Percentiles rank a stretch among this genome's conserved stretches.
Conservation (phyloP, 2,329 filamentous ascomycete genomes). For the Cladosporium sp. region DNA sequence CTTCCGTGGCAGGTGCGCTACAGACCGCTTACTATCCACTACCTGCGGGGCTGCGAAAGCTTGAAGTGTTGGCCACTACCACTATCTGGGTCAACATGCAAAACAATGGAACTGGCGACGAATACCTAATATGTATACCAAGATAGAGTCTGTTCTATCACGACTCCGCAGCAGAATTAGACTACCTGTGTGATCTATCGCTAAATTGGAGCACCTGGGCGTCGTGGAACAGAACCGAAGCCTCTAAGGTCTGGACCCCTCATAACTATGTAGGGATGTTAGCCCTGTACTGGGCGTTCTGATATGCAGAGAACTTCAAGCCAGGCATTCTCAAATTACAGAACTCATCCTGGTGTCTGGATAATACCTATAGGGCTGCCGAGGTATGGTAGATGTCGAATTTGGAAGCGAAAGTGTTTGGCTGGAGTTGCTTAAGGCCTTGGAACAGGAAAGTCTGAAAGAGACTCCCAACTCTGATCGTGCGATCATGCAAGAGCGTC, state of each 20-base stretch:
- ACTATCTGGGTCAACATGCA: slow-evolving; percentile 51
- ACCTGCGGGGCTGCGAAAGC: slow-evolving; percentile 45
- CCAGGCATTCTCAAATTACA: slow-evolving; percentile 41
- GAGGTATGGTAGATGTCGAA: slow-evolving; percentile 36
- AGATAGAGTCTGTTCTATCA: slow-evolving; percentile 57
- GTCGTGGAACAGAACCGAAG: slow-evolving; percentile 47
- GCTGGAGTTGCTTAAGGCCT: slow-evolving; percentile 49
- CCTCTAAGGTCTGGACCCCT: slow-evolving; percentile 48
- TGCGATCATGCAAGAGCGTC: slow-evolving; percentile 46
- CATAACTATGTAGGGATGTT: slow-evolving; percentile 59
- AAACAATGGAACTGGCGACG: slow-evolving; percentile 28
- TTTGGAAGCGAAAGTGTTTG: slow-evolving; percentile 60
- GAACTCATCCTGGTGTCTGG: slow-evolving; percentile 53
- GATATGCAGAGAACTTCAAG: slow-evolving; percentile 50
- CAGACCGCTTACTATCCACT: slow-evolving; percentile 53
- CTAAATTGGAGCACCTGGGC: slow-evolving; percentile 50
- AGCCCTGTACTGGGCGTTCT: slow-evolving; percentile 55
- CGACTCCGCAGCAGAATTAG: slow-evolving; percentile 41
- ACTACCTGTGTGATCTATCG: slow-evolving; percentile 42
- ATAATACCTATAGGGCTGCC: slow-evolving; percentile 51
- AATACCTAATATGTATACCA: slow-evolving; percentile 38
- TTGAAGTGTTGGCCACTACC: slow-evolving; percentile 52
- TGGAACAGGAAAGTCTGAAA: slow-evolving; percentile 45
- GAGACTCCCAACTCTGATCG: slow-evolving; percentile 40
- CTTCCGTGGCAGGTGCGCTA: slow-evolving; percentile 52